Base-by-base conservation (phyloP, 163 green algal species). In the Chlamydomonas reinhardtii region DNA sequence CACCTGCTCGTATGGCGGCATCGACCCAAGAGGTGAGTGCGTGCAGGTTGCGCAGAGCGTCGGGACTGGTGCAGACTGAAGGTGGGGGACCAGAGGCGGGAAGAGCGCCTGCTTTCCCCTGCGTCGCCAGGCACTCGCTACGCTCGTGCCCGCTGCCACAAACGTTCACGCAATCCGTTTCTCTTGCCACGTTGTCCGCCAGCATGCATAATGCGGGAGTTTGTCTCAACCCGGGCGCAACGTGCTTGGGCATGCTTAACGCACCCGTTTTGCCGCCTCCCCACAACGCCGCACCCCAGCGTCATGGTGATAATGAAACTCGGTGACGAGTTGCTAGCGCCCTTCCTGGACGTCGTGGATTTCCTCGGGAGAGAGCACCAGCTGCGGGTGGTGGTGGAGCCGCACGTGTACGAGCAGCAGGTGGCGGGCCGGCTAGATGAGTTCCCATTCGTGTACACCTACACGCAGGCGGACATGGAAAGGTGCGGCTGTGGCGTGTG, bases 301-400 rank as follows among this genome's bases (percentile, higher is more conserved):
- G 96, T 97, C 2, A 96, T 99, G 93, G 90, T 99, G 35, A 91
- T 99, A 34, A 98, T 98, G 89, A 99, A 98, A 88, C 89, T 98
- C 54, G 96, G 96, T 0, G 78, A 95, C 39, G 96, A 97, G 73
- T 89, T 98, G 35, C 39, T 93, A 25, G 20, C 91, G 8, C 89
- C 97, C 8, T 96, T 96, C 72, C 62, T 94, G 66, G 66, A 94
- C 61, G 86, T 94, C 29, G 43, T 96, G 11, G 31, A 89, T 0
- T 94, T 93, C 74, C 89, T 97, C 74, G 92, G 79, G n/a, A 35
- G 80, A 65, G 92, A 96, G 62, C 82, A 96, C 74, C 86, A 86
- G 37, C 86, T 98, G 91, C 79, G 85, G 48, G 92, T 97, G 35
- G 83, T 98, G 56, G 93, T 98, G 56, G 96, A 98, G 89, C 96